Evolutionary conservation across 345 rosid species (phyloP).

Genomic region (Syzygium aromaticum): DNA sequence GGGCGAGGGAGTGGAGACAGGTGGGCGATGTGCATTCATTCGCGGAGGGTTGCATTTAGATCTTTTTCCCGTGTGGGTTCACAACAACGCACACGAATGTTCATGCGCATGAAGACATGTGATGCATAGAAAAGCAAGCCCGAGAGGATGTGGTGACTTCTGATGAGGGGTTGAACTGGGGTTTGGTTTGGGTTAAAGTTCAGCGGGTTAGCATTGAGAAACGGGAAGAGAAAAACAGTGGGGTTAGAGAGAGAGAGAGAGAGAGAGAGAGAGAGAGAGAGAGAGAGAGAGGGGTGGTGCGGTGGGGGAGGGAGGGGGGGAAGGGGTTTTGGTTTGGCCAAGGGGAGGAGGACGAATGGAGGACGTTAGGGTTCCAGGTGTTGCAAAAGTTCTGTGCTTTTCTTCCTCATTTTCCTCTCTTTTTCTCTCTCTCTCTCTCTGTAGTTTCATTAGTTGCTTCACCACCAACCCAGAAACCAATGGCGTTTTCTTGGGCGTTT

Average conservation of each 20-base stretch:
- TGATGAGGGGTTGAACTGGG: slow-evolving; percentile 7
- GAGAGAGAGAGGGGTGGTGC: neutral
- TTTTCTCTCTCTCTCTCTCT: neutral
- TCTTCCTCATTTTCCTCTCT: slow-evolving; percentile 2
- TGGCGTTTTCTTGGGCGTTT: slow-evolving; percentile 24
- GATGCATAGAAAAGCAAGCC: neutral
- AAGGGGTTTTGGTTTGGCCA: slow-evolving; percentile 37
- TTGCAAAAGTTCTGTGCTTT: slow-evolving; percentile 61
- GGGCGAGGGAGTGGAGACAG: slow-evolving; percentile 9
- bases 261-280: neutral
- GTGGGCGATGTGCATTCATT: slow-evolving; percentile 30
- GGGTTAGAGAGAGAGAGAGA: neutral
- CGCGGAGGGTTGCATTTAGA: slow-evolving; percentile 2
- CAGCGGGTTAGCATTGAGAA: slow-evolving; percentile 7
- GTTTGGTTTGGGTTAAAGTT: slow-evolving; percentile 13
- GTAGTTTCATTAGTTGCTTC: neutral
- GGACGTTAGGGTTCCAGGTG: slow-evolving; percentile 50
- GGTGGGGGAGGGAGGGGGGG: slow-evolving; percentile 1
- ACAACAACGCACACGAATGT: neutral
- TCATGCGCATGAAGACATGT: neutral
- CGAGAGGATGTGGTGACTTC: neutral
- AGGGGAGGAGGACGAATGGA: slow-evolving; percentile 66
- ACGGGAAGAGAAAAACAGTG: neutral
- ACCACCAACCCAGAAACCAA: slow-evolving; percentile 37
- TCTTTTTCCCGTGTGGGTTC: neutral